A percentile compares a stretch with the other conserved stretches of the same genome.
Evolutionary conservation across 1,284 basidiomycete species (phyloP).

Genomic region (Pyrrhoderma lamaoense): DNA sequence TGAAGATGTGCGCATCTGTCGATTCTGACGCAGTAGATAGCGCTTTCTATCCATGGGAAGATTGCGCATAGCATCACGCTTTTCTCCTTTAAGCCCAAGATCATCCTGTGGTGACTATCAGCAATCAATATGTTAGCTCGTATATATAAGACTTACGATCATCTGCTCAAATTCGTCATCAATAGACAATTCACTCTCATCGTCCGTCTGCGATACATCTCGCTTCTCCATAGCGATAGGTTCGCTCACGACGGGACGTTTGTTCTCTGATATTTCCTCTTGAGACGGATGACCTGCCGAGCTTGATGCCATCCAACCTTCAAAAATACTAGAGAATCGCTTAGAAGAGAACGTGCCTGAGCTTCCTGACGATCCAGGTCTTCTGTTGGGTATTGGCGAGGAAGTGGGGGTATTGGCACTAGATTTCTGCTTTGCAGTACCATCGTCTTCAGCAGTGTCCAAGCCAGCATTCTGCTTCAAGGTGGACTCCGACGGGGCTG

Average conservation of each 20-base stretch:
- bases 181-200: constrained; percentile 26
- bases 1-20: constrained; percentile 25
- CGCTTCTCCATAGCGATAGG: constrained; percentile 12
- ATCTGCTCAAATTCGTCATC: constrained; percentile 53
- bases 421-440: constrained; percentile 49
- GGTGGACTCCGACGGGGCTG: constrained; percentile 45
- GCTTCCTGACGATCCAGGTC: constrained; percentile 11
- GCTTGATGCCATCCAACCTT: constrained; percentile 14
- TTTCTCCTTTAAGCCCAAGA: constrained; percentile 66
- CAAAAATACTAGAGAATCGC: constrained; percentile 17
- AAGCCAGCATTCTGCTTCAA: constrained; percentile 40
- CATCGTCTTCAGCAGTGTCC: constrained; percentile 34
- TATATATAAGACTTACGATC: constrained; percentile 44
- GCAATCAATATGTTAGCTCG: background rate
- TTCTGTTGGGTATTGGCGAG: constrained; percentile 18
- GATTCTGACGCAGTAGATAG: constrained; percentile 56
- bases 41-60: constrained; percentile 62
- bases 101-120: constrained; percentile 51
- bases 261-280: background rate
- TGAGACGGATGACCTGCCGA: constrained; percentile 6
- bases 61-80: constrained; percentile 58
- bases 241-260: constrained; percentile 15
- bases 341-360: constrained; percentile 13
- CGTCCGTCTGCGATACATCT: background rate
- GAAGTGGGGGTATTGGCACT: constrained; percentile 22